Conservation (phyloP, 225 moss, liverwort and hornwort genomes). For the Pleurozium schreberi region DNA sequence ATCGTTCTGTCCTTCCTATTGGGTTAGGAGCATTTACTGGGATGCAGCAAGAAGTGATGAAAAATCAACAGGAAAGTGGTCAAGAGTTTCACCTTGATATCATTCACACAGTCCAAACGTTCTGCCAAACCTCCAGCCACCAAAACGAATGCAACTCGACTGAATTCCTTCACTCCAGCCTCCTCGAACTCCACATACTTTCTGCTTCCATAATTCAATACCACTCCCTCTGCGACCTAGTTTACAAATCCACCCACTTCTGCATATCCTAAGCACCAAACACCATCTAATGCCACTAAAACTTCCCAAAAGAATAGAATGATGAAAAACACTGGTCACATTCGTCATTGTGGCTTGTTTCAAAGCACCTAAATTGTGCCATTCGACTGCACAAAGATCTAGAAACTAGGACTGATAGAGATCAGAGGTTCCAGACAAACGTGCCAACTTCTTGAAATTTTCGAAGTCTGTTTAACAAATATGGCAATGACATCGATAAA, state of each 20-base stretch:
- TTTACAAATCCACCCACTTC: neutral
- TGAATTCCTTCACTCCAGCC: constrained; percentile 37
- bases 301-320: neutral
- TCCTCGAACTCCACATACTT: constrained; percentile 48
- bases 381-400: neutral
- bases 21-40: neutral
- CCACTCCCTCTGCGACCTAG: constrained; percentile 53
- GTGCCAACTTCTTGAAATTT: neutral
- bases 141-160: constrained; percentile 47
- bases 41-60: neutral
- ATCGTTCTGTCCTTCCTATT: neutral
- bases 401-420: neutral
- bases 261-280: neutral
- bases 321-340: neutral
- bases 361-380: neutral
- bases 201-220: constrained; percentile 35
- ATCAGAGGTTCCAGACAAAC: neutral
- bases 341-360: neutral
- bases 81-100: constrained; percentile 39
- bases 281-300: neutral
- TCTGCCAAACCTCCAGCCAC: constrained; percentile 70
- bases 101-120: constrained; percentile 37
- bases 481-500: neutral
- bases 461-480: neutral
- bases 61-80: neutral